These are phyloP conservation scores for Hydnomerulius pinastri DNA, from an alignment of 768 basidiomycete species.

Conservation along the genomic window DNA sequence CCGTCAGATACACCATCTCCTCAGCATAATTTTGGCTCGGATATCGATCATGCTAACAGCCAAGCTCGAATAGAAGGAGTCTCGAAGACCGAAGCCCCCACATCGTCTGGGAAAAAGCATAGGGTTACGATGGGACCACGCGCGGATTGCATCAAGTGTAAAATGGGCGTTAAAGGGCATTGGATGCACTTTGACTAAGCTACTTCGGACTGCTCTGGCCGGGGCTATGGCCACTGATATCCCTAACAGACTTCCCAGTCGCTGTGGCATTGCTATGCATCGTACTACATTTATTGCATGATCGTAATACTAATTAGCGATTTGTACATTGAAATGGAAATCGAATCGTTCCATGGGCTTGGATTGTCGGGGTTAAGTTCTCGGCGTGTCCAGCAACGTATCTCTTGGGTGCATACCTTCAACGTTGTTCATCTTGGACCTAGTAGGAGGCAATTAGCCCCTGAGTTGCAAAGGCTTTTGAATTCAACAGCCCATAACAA, in stretches of 20 bases:
- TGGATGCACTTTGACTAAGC: slow-evolving; percentile 66
- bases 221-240: too few species aligned
- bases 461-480: slow-evolving; percentile 1
- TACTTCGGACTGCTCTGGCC: too few species aligned
- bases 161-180: slow-evolving; percentile 66
- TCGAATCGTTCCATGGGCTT: neutral
- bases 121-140: slow-evolving; percentile 73
- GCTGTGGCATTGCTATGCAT: slow-evolving; percentile 9
- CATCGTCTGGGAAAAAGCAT: slow-evolving; percentile 36
- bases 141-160: slow-evolving; percentile 67
- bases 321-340: neutral
- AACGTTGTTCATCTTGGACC: too few species aligned
- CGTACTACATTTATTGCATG: slow-evolving; percentile 2
- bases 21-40: slow-evolving; percentile 13
- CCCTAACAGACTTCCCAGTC: too few species aligned
- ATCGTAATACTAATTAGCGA: neutral
- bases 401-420: too few species aligned
- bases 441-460: slow-evolving; percentile 1
- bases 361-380: neutral
- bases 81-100: slow-evolving; percentile 13
- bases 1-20: slow-evolving; percentile 23
- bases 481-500: slow-evolving; percentile 31
- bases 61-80: slow-evolving; percentile 20
- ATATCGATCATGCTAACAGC: slow-evolving; percentile 3
- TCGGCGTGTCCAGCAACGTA: too few species aligned